These are phyloP conservation scores for Pichia gijzeniarum DNA, from an alignment of 805 yeast genomes.

Conservation along the genomic window DNA sequence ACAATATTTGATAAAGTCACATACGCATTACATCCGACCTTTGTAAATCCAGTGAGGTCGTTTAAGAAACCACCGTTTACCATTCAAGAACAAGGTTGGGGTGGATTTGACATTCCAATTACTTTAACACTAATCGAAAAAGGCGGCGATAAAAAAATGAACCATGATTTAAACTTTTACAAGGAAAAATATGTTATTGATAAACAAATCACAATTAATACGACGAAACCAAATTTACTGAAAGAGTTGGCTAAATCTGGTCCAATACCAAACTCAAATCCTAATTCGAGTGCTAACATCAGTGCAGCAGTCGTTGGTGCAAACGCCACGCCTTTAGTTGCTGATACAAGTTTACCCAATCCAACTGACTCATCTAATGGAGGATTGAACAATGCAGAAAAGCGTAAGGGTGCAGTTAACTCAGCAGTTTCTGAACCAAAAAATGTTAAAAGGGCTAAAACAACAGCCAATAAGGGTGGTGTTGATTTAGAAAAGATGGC, in stretches of 20 bases:
- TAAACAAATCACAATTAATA: slow-evolving; percentile 70
- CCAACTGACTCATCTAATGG: neutral
- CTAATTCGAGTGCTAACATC: neutral
- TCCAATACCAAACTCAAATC: slow-evolving; percentile 41
- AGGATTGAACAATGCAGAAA: slow-evolving; percentile 16
- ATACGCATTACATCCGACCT: slow-evolving; percentile 91
- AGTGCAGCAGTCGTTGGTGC: slow-evolving; percentile 8
- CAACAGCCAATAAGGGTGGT: slow-evolving; percentile 58
- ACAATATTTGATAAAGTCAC: slow-evolving; percentile 86
- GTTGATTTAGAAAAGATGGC: slow-evolving; percentile 90
- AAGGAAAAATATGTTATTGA: slow-evolving; percentile 72
- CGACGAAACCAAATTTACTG: slow-evolving; percentile 65
- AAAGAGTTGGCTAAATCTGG: slow-evolving; percentile 77
- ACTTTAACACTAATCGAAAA: slow-evolving; percentile 72
- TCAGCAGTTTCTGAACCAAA: slow-evolving; percentile 30
- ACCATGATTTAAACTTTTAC: slow-evolving; percentile 84
- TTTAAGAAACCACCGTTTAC: slow-evolving; percentile 78
- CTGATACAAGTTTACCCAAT: neutral
- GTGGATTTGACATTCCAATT: slow-evolving; percentile 88
- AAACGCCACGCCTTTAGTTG: slow-evolving; percentile 15
- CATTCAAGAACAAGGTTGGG: slow-evolving; percentile 96
- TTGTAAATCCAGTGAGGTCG: slow-evolving; percentile 79
- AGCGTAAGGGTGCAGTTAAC: slow-evolving; percentile 23
- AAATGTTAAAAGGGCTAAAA: slow-evolving; percentile 45
- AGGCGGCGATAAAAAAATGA: slow-evolving; percentile 80